Conservation (phyloP, 257 asterid species). For the Dorcoceras hygrometricum region DNA sequence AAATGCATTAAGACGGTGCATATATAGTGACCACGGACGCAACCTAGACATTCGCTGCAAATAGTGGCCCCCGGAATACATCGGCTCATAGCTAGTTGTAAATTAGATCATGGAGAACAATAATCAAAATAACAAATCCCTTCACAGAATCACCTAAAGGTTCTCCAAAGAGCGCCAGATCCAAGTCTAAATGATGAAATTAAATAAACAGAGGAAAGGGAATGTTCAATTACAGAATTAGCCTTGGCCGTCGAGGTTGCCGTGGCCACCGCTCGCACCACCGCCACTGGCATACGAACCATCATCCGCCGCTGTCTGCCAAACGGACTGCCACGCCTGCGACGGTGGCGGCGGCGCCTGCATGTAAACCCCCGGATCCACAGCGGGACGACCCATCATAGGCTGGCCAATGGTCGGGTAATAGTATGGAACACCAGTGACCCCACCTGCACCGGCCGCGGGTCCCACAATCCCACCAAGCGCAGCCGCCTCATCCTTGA, state of each 20-base stretch:
- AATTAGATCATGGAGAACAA: background rate
- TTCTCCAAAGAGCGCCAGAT: constrained; percentile 22
- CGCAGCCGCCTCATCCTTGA: constrained; percentile 64
- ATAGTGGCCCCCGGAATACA: background rate
- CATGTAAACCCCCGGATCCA: constrained; percentile 63
- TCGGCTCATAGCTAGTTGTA: background rate
- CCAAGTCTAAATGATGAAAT: constrained; percentile 9
- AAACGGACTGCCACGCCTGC: constrained; percentile 84
- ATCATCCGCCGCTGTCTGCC: constrained; percentile 65
- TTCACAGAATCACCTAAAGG: background rate
- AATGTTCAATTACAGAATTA: constrained; percentile 26
- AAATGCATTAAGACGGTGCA: background rate
- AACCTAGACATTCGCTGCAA: background rate
- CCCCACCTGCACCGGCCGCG: constrained; percentile 51
- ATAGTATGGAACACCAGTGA: constrained; percentile 76
- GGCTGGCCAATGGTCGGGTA: constrained; percentile 83
- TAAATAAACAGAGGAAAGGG: background rate
- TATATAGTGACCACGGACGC: background rate
- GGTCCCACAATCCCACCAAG: constrained; percentile 42
- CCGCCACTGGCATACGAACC: constrained; percentile 56
- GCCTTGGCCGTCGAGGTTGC: constrained; percentile 69
- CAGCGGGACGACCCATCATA: constrained; percentile 75
- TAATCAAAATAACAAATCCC: background rate
- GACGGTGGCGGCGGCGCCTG: constrained; percentile 63
- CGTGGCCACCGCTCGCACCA: constrained; percentile 52